Conservation (phyloP, 2,329 filamentous ascomycete genomes). For the Karstenula rhodostoma region DNA sequence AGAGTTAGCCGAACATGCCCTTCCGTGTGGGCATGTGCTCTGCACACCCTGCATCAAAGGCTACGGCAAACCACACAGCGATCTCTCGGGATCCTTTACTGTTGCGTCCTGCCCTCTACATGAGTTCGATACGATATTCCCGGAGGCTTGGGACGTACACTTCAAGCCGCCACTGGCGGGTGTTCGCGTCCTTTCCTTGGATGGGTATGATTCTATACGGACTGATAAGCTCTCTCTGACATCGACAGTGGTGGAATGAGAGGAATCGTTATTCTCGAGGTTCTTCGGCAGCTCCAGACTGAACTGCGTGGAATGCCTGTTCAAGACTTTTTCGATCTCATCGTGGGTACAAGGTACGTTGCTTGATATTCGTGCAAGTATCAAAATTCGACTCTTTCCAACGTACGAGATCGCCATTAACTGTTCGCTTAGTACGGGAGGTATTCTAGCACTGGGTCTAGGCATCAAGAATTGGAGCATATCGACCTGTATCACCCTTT, state of each 20-base stretch:
- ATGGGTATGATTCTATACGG: conserved; percentile 16
- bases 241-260: conserved; percentile 16
- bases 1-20: conserved; percentile 52
- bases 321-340: conserved; percentile 59
- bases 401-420: background rate
- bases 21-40: conserved; percentile 58
- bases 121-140: conserved; percentile 20
- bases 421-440: conserved; percentile 48
- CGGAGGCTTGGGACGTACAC: conserved; percentile 27
- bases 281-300: conserved; percentile 53
- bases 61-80: conserved; percentile 30
- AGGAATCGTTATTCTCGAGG: conserved; percentile 54
- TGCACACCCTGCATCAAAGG: conserved; percentile 53
- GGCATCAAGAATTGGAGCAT: conserved; percentile 47
- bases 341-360: conserved; percentile 42
- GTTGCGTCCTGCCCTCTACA: conserved; percentile 37
- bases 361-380: background rate
- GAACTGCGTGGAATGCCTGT: conserved; percentile 52
- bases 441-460: conserved; percentile 55
- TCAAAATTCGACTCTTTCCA: background rate
- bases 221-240: background rate
- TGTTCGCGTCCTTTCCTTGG: conserved; percentile 20
- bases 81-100: background rate
- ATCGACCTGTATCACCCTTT: conserved; percentile 50
- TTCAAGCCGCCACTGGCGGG: conserved; percentile 40